Evolutionary conservation across 1,139 yeast species (phyloP).

Genomic region (Debaryomyces subglobosus): DNA sequence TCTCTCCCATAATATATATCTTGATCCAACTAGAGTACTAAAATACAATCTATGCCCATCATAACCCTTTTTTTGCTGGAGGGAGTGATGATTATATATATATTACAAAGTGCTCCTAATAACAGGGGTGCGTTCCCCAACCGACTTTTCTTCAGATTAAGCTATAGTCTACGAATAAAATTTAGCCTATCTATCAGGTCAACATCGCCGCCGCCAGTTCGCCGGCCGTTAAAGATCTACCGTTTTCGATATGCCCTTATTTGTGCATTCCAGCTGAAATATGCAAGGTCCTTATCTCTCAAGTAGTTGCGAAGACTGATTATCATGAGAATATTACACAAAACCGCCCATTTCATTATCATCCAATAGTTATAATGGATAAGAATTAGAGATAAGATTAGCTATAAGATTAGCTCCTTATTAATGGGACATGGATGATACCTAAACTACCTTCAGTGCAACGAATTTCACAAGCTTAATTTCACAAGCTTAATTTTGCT

Average conservation of each 20-base stretch:
- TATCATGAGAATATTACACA: not conserved
- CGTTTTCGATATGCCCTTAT: not conserved
- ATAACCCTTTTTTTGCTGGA: not conserved
- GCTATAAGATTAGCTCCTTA: not conserved
- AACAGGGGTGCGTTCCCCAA: slow-evolving; percentile 3
- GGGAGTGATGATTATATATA: not conserved
- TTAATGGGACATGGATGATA: not conserved
- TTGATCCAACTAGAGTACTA: not conserved
- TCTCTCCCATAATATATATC: not conserved
- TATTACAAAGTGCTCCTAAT: slow-evolving; percentile 3
- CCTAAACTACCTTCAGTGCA: not conserved
- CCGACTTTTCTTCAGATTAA: not conserved
- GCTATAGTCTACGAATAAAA: not conserved
- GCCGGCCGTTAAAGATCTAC: not conserved
- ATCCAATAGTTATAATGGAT: not conserved
- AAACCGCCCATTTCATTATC: not conserved
- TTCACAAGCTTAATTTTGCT: not conserved
- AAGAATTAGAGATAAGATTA: not conserved
- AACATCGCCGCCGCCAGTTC: not conserved
- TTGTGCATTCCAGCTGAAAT: not conserved
- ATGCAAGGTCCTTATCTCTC: not conserved
- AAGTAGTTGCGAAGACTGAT: not conserved
- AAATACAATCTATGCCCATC: not conserved
- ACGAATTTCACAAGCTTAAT: not conserved
- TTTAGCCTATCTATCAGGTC: not conserved